phyloP scores from a whole-genome alignment of 495 filamentous ascomycete genomes.

The Emericellopsis terricola region DNA sequence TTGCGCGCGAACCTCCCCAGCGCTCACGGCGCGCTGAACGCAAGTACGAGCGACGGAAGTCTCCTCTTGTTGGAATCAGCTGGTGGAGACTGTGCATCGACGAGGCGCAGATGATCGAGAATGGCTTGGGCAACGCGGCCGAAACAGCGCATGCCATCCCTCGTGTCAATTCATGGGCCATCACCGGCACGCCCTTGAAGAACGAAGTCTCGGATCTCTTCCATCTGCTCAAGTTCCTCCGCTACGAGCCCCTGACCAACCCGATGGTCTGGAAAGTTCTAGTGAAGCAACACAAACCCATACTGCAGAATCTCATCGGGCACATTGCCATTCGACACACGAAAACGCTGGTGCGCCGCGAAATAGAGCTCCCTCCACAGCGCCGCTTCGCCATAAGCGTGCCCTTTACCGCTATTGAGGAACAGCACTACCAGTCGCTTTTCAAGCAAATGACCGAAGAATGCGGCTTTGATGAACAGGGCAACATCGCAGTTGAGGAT shows the following conservation, averaged over 20 bases:
- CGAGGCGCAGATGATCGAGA: conserved; percentile 92
- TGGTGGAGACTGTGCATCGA: conserved; percentile 95
- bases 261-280: conserved; percentile 49
- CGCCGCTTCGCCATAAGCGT: conserved; percentile 74
- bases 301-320: conserved; percentile 48
- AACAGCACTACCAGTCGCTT: conserved; percentile 62
- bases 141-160: conserved; percentile 64
- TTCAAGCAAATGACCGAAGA: conserved; percentile 55
- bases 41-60: conserved; percentile 46
- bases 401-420: conserved; percentile 74
- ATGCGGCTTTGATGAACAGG: conserved; percentile 44
- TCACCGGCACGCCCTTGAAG: conserved; percentile 81
- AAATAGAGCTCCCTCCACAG: conserved; percentile 56
- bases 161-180: conserved; percentile 71
- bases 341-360: conserved; percentile 58
- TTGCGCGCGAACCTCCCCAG: conserved; percentile 41
- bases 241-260: conserved; percentile 53
- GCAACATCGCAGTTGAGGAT: conserved; percentile 35
- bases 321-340: conserved; percentile 65
- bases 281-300: conserved; percentile 33
- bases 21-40: conserved; percentile 48
- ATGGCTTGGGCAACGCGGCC: conserved; percentile 67
- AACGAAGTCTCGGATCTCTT: conserved; percentile 26
- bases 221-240: conserved; percentile 66
- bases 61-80: conserved; percentile 56